Evolutionary conservation across 75 land plant genomes (phyloP).

Genomic region (Cryptomeria japonica): DNA sequence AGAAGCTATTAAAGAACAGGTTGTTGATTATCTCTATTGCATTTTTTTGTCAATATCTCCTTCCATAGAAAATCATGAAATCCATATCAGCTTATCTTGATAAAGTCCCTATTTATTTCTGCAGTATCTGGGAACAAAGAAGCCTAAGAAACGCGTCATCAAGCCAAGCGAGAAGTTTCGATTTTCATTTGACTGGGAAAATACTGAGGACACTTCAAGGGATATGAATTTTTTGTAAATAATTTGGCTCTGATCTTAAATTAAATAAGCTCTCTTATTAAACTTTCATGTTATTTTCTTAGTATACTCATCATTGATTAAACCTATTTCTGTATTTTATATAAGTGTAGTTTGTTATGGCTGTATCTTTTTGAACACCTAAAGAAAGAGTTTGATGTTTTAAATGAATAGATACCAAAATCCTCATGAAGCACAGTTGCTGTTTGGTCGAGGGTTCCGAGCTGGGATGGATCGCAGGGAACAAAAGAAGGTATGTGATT

Average conservation of each 20-base stretch:
- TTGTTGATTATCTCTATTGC: neutral
- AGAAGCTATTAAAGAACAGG: conserved; percentile 93
- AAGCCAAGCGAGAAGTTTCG: conserved; percentile 99
- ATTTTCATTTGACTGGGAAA: conserved; percentile 99
- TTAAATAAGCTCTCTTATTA: neutral
- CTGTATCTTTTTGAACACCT: neutral
- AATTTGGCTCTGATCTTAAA: neutral
- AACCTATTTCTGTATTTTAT: neutral
- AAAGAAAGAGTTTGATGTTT: neutral
- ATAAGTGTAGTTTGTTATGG: neutral
- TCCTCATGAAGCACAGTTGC: conserved; percentile 93
- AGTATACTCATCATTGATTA: neutral
- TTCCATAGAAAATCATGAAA: too few species aligned
- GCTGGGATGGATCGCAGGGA: conserved; percentile 98
- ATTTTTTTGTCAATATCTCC: neutral
- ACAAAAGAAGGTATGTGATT: conserved; percentile 77
- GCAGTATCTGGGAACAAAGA: conserved; percentile 91
- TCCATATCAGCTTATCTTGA: neutral
- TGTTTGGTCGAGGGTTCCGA: conserved; percentile 94
- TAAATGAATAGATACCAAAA: conserved; percentile 64
- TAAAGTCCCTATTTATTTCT: neutral
- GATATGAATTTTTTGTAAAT: conserved; percentile 84
- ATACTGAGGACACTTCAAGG: conserved; percentile 97
- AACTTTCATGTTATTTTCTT: neutral
- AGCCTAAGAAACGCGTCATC: conserved; percentile 96